Percentiles rank a stretch among this genome's conserved stretches.
Evolutionary conservation across 257 asterid species (phyloP).

Genomic region (Paulownia fortunei): DNA sequence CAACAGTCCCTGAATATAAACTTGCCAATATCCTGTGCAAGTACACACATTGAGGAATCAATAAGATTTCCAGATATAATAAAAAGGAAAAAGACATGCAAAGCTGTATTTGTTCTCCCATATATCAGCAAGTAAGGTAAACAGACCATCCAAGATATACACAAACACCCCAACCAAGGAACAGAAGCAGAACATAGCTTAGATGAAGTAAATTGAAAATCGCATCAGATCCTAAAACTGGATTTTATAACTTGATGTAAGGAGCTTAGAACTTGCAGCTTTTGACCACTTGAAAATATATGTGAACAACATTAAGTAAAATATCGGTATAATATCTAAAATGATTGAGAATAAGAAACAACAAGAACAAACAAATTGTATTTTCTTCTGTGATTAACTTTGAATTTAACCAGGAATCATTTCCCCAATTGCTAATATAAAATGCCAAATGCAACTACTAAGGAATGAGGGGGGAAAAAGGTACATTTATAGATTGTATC

Average conservation of each 20-base stretch:
- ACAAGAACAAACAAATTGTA: neutral
- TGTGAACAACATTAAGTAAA: neutral
- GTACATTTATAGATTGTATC: neutral
- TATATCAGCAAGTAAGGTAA: conserved; percentile 15
- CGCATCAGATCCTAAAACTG: conserved; percentile 4
- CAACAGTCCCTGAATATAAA: conserved; percentile 87
- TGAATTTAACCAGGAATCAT: neutral
- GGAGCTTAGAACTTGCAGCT: neutral
- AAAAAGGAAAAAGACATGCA: neutral
- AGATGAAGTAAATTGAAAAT: conserved; percentile 15
- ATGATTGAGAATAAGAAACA: neutral
- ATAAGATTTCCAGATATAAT: neutral
- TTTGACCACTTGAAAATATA: neutral
- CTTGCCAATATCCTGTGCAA: conserved; percentile 84
- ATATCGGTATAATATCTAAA: neutral
- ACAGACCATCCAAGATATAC: conserved; percentile 4
- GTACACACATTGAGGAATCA: conserved; percentile 31
- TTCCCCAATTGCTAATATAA: conserved; percentile 8
- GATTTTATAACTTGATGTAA: conserved; percentile 1
- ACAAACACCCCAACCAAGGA: neutral
- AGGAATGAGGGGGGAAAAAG: neutral
- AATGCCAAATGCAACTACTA: conserved; percentile 4
- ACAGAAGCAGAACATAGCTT: conserved; percentile 13
- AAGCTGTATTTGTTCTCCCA: conserved; percentile 4
- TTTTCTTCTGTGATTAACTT: neutral